These are phyloP conservation scores for Cordyceps pruinosa DNA, from an alignment of 2,329 filamentous ascomycete genomes.

Conservation along the genomic window DNA sequence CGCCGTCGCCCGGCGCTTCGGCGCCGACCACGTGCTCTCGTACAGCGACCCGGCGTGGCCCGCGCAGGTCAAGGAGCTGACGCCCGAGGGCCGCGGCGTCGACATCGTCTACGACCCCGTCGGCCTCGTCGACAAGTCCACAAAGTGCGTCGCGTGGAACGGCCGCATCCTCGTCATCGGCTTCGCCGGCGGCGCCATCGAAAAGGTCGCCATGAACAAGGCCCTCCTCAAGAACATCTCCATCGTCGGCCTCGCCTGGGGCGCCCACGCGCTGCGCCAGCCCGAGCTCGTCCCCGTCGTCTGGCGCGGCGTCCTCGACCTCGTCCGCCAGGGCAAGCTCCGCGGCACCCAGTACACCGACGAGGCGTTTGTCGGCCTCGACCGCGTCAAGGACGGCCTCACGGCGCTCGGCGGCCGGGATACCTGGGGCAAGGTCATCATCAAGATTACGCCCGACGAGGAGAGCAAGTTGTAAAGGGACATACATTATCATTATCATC, in stretches of 20 bases:
- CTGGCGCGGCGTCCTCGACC: conserved; percentile 73
- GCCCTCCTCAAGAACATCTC: conserved; percentile 90
- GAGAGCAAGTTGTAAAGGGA: conserved; percentile 48
- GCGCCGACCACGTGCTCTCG: conserved; percentile 76
- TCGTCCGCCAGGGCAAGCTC: conserved; percentile 74
- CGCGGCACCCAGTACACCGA: conserved; percentile 77
- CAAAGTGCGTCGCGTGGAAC: conserved; percentile 93
- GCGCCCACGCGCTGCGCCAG: conserved; percentile 70
- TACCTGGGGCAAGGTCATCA: conserved; percentile 95
- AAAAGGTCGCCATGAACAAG: conserved; percentile 88
- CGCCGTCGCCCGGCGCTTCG: conserved; percentile 69
- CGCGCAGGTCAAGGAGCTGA: conserved; percentile 68
- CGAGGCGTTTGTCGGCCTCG: conserved; percentile 73
- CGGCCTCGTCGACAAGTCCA: conserved; percentile 76
- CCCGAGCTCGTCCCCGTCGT: conserved; percentile 62
- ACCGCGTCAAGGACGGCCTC: conserved; percentile 69
- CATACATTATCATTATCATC: no score
- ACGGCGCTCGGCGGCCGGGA: conserved; percentile 70
- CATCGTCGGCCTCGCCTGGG: conserved; percentile 88
- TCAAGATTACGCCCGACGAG: conserved; percentile 68
- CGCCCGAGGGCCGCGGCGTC: conserved; percentile 64
- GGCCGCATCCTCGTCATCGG: conserved; percentile 81
- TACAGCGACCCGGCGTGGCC: conserved; percentile 62
- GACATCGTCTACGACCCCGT: conserved; percentile 96
- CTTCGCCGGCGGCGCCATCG: conserved; percentile 69